Evolutionary conservation across 31 red algal species (phyloP), one percentile per base, ranked within the genome.

Genomic region (Endocladia muricata): DNA sequence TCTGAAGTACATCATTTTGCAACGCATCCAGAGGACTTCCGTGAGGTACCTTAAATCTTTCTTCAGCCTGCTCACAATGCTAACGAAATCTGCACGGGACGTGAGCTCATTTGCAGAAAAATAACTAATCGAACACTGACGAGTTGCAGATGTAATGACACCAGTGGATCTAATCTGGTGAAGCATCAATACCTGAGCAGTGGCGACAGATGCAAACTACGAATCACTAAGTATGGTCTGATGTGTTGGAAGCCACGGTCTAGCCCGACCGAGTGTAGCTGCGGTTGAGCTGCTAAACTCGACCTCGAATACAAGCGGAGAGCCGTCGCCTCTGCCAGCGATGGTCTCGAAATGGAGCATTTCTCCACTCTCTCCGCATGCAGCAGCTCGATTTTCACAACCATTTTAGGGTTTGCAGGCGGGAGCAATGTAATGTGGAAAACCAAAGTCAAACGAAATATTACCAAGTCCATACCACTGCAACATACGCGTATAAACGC

Each of bases 1-100:
- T 6, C 66, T 68, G 26, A 79, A 68, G 34, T 66, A 79, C 25
- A 13, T 61, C 15, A 58, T 17, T 15, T 79, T 28, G 7, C 26
- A 19, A 61, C 51, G 61, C 33, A 79, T 32, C 59, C 59, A 79
- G 9, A 79, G 6, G 4, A 68, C 55, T 3, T 58, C 22, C 76
- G 68, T 79, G 13, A 25, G 19, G 32, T 0, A 23, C 36, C 5
- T 63, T 57, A 22, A 26, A 55, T 64, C 62, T 32, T 8, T 19
- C n/a, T 11, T 0, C 21, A 6, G 8, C 8, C 22, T 17, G 22
- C 15, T 29, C 37, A 19, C 6, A 30, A 54, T 64, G 31, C 9
- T 23, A 9, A 62, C 23, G 23, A 23, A 0, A 62, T 57, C 55
- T 26, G 54, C 48, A 22, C 55, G 28, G 26, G 15, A 11, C n/a